Base-by-base conservation (phyloP, 2,329 filamentous ascomycete species). In the Xylogone sp. region DNA sequence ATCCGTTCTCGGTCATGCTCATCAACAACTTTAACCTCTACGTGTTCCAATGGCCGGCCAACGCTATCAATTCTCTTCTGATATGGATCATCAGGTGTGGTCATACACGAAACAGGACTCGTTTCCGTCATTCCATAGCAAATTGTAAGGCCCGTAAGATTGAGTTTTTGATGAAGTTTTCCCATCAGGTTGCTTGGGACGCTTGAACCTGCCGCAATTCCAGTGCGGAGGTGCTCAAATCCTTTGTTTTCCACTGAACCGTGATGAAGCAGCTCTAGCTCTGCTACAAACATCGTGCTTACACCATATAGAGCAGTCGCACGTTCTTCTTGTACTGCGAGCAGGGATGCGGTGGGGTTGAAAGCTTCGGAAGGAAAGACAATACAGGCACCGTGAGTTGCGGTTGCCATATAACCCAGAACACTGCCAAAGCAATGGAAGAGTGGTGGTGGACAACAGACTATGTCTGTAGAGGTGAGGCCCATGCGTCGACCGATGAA, bases 381-480 rank as follows among this genome's bases (percentile, higher is more conserved):
- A 56, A 97, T 90, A 16, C 86, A 76, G 0, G 89, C 83, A 51
- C 91, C 88, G 53, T 88, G 84, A 0, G 92, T 96, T 1, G 88
- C 91, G 0, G 90, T 94, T 0, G 94, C 93, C 89, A 97, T 95
- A 72, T 94, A 95, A n/a, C 94, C 93, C 1, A 97, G 75, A 7
- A 97, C 87, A 63, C 80, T 86, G 49, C 94, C 94, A 68, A 97
- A 97, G 73, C 94, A 97, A 73, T 87, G 83, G 68, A 95, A 96
- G 1, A 96, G 75, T 0, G 91, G 91, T 1, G 90, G 90, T 16
- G 91, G 90, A 58, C 90, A 93, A 64, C 90, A 90, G 46, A 96
- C 84, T 5, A 86, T 77, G 68, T 97, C 94, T 0, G 75, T 59
- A 0, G 86, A 76, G 0, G 80, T 86, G 12, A 99, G 78, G 0